A percentile compares a stretch with the other conserved stretches of the same genome.
These are phyloP conservation scores for Cyberlindnera petersonii DNA, from an alignment of 805 yeast species.

Conservation along the genomic window DNA sequence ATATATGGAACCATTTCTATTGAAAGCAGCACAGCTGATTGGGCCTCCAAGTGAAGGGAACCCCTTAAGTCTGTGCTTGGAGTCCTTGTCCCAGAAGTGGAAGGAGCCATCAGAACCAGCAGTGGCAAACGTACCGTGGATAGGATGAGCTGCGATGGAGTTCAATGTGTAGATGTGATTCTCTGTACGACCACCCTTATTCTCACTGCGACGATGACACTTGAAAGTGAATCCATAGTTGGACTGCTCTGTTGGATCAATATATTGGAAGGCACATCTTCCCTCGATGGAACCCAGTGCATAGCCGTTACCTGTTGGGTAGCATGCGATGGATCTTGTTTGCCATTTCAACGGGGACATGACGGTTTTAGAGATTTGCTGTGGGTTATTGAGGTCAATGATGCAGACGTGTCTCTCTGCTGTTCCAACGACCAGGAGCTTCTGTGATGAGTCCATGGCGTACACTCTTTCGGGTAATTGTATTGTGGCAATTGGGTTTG, in stretches of 20 bases:
- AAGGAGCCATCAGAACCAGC: constrained; percentile 94
- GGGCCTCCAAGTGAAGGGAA: constrained; percentile 66
- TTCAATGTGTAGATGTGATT: constrained; percentile 75
- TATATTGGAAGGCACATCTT: constrained; percentile 89
- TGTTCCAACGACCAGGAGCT: constrained; percentile 85
- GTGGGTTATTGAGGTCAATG: constrained; percentile 80
- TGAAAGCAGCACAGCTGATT: constrained; percentile 76
- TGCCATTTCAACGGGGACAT: constrained; percentile 86
- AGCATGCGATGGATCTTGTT: constrained; percentile 78
- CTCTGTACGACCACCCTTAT: constrained; percentile 49
- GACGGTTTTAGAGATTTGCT: constrained; percentile 66
- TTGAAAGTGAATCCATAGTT: constrained; percentile 82
- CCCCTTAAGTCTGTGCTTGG: constrained; percentile 79
- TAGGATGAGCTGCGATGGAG: constrained; percentile 81
- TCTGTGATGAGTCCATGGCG: constrained; percentile 78
- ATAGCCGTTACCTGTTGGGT: constrained; percentile 88
- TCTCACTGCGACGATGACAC: constrained; percentile 79
- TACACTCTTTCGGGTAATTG: constrained; percentile 88
- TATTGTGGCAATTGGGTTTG: constrained; percentile 75
- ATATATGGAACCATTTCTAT: constrained; percentile 74
- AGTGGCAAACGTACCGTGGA: constrained; percentile 85
- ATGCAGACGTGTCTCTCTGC: constrained; percentile 83
- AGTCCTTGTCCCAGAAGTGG: constrained; percentile 94
- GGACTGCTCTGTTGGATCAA: constrained; percentile 75
- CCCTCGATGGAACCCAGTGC: constrained; percentile 95